Conservation (phyloP, 2,329 filamentous ascomycete genomes). For the Colletotrichum higginsianum region DNA sequence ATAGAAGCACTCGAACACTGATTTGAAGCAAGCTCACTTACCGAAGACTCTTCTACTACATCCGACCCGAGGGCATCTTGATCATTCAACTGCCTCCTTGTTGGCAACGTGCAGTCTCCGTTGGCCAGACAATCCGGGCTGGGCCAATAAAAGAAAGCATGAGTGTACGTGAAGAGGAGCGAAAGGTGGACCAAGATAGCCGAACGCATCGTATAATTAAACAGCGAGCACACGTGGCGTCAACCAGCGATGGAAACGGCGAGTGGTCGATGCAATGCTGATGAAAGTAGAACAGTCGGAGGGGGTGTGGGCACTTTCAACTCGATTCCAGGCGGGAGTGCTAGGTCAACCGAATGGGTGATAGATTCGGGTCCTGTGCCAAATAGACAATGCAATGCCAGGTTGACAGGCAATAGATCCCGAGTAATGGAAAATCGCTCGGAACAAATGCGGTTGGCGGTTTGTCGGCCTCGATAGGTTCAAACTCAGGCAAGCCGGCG, state of each 20-base stretch:
- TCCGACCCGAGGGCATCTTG: slow-evolving; percentile 27
- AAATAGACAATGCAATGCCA: not conserved
- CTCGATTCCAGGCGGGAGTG: not conserved
- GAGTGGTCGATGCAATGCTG: not conserved
- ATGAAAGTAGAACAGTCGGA: not conserved
- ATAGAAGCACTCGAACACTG: not conserved
- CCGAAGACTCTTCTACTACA: slow-evolving; percentile 17
- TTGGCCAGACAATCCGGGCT: slow-evolving; percentile 51
- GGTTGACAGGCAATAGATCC: not conserved
- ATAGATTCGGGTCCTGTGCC: not conserved
- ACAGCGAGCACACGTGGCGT: not conserved
- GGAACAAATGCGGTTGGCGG: not conserved
- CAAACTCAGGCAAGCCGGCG: slow-evolving; percentile 21
- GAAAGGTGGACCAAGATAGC: slow-evolving; percentile 61
- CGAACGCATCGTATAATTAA: slow-evolving; percentile 58
- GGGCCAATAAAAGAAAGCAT: slow-evolving; percentile 64
- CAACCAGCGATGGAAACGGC: not conserved
- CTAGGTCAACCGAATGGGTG: slow-evolving; percentile 8
- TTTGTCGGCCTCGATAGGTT: slow-evolving; percentile 8
- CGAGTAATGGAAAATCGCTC: not conserved
- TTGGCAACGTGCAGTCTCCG: slow-evolving; percentile 48
- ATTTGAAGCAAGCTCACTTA: not conserved
- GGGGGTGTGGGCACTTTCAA: not conserved
- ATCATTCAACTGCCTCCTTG: slow-evolving; percentile 38
- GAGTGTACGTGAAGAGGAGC: slow-evolving; percentile 61